phyloP scores from a whole-genome alignment of 1,284 basidiomycete genomes.

The Sporisorium scitamineum region DNA sequence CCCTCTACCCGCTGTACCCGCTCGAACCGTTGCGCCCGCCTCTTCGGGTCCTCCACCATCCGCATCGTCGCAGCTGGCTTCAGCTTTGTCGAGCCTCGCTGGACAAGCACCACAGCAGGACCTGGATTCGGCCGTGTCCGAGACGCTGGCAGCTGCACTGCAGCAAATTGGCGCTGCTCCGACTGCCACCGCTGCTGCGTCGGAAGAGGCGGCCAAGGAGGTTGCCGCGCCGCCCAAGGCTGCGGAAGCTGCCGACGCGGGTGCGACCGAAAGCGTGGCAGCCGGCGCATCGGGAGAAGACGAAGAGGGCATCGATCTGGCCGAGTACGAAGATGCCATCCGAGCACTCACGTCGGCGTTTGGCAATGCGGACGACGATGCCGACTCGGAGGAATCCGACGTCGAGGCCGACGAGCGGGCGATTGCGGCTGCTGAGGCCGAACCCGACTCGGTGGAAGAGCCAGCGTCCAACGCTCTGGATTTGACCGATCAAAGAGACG shows the following conservation, averaged over 20 bases:
- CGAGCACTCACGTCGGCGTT: slow-evolving; percentile 59
- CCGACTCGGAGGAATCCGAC: slow-evolving; percentile 42
- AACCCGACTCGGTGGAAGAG: slow-evolving; percentile 37
- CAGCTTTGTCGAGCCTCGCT: slow-evolving; percentile 45
- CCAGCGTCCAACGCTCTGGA: not conserved
- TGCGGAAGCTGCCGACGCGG: slow-evolving; percentile 2
- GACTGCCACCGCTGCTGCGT: not conserved
- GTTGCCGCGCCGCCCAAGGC: slow-evolving; percentile 11
- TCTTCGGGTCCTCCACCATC: slow-evolving; percentile 11
- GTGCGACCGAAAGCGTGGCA: slow-evolving; percentile 2
- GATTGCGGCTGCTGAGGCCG: slow-evolving; percentile 59
- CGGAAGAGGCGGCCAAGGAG: slow-evolving; percentile 7
- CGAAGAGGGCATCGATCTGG: slow-evolving; percentile 56
- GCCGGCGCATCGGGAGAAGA: slow-evolving; percentile 13
- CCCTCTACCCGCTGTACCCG: slow-evolving; percentile 24
- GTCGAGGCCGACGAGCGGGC: slow-evolving; percentile 61
- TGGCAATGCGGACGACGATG: slow-evolving; percentile 39
- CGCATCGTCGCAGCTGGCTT: slow-evolving; percentile 36
- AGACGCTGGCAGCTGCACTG: slow-evolving; percentile 59
- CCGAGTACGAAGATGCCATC: slow-evolving; percentile 59
- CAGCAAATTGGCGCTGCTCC: slow-evolving; percentile 51
- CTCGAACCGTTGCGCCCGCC: slow-evolving; percentile 11
- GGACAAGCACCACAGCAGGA: slow-evolving; percentile 45
- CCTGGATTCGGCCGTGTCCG: slow-evolving; percentile 57
- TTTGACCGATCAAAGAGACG: not conserved